Evolutionary conservation across 345 rosid genomes (phyloP).

Genomic region (Turritis glabra): DNA sequence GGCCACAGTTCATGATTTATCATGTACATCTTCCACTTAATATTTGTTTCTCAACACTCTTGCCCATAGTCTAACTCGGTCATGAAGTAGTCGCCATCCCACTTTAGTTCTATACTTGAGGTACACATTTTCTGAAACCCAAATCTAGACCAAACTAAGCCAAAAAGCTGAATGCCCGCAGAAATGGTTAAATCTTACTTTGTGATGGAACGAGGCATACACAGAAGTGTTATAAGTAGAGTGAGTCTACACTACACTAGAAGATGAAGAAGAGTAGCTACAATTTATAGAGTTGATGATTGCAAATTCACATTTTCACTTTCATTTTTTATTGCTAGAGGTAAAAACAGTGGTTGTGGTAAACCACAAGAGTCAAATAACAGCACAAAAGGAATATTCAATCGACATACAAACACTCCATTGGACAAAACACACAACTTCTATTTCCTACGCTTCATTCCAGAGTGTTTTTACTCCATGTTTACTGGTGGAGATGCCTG

Average conservation of each 20-base stretch:
- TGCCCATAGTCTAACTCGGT: too few relatives aligned
- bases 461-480: conserved; percentile 40
- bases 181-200: too few relatives aligned
- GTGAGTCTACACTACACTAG: neutral
- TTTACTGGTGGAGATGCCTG: conserved; percentile 74
- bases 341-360: neutral
- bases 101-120: too few relatives aligned
- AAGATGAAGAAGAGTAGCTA: too few relatives aligned
- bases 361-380: neutral
- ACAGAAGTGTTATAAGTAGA: neutral
- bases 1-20: too few relatives aligned
- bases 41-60: too few relatives aligned
- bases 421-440: conserved; percentile 16
- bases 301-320: conserved; percentile 16
- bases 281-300: conserved; percentile 10
- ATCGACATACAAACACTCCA: neutral
- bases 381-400: conserved; percentile 12
- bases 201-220: neutral
- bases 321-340: conserved; percentile 12
- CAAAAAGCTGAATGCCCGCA: too few relatives aligned
- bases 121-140: too few relatives aligned
- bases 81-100: too few relatives aligned
- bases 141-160: too few relatives aligned
- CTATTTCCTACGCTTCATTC: conserved; percentile 6
- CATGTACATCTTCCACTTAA: too few relatives aligned